A percentile compares a stretch with the other conserved stretches of the same genome.
These are phyloP conservation scores for Dipodascus geniculatus DNA, from an alignment of 805 yeast species.

Conservation along the genomic window DNA sequence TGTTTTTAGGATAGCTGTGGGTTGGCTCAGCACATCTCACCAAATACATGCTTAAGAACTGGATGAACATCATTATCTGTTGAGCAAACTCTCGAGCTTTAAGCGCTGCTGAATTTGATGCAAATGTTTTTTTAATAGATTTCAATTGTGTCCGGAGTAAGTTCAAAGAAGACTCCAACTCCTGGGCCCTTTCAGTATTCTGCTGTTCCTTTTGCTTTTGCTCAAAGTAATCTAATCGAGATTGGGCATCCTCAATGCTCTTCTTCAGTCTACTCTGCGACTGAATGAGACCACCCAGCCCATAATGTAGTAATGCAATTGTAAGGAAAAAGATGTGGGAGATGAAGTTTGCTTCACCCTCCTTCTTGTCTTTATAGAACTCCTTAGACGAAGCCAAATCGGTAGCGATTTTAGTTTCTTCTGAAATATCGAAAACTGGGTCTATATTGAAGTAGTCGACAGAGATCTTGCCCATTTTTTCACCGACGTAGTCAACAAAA, in stretches of 20 bases:
- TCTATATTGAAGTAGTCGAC: conserved; percentile 50
- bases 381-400: conserved; percentile 59
- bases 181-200: conserved; percentile 18
- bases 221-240: conserved; percentile 37
- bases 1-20: conserved; percentile 31
- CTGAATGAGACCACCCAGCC: conserved; percentile 67
- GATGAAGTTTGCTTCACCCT: conserved; percentile 55
- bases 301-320: conserved; percentile 73
- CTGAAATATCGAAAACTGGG: conserved; percentile 49
- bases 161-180: conserved; percentile 6
- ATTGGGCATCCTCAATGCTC: conserved; percentile 37
- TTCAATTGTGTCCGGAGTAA: background rate
- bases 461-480: conserved; percentile 70
- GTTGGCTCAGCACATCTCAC: conserved; percentile 61
- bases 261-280: conserved; percentile 43
- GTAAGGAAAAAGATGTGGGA: conserved; percentile 80
- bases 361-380: conserved; percentile 32
- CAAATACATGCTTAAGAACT: conserved; percentile 65
- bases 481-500: conserved; percentile 54
- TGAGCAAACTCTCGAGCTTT: conserved; percentile 34
- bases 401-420: conserved; percentile 76
- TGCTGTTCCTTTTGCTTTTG: conserved; percentile 18
- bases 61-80: conserved; percentile 58
- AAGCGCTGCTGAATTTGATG: conserved; percentile 28
- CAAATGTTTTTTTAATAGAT: conserved; percentile 3